A percentile compares a stretch with the other conserved stretches of the same genome.
Conservation (phyloP, 164 flowering plant genomes). For the Umbilicus rupestris region DNA sequence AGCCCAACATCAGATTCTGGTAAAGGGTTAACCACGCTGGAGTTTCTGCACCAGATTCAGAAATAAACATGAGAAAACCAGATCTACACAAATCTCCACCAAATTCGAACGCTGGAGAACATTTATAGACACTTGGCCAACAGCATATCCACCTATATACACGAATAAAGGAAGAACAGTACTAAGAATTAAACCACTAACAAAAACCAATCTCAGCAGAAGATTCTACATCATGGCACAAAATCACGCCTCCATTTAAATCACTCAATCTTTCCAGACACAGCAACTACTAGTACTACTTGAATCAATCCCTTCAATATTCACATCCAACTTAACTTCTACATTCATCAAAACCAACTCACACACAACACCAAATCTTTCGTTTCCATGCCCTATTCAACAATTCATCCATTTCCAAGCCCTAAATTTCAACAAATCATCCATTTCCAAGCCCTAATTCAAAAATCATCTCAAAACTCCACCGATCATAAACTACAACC, state of each 20-base stretch:
- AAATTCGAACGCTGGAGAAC: neutral
- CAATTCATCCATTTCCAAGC: conserved; percentile 4
- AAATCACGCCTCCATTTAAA: too few species aligned
- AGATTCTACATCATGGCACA: too few species aligned
- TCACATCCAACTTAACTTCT: neutral
- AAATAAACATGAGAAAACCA: neutral
- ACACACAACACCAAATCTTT: neutral
- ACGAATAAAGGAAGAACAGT: too few species aligned
- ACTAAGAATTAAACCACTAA: too few species aligned
- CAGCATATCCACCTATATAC: neutral
- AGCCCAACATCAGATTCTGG: neutral
- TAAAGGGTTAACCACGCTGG: neutral
- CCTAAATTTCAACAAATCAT: neutral
- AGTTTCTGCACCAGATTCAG: neutral
- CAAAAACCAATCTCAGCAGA: too few species aligned
- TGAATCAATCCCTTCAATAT: neutral
- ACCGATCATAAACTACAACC: neutral
- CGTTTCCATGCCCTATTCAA: neutral
- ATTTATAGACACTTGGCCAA: neutral
- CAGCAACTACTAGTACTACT: too few species aligned
- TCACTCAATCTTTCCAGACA: too few species aligned
- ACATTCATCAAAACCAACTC: neutral
- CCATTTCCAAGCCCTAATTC: neutral
- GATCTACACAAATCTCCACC: neutral
- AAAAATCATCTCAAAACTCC: neutral